Base-by-base conservation (phyloP, 2,329 filamentous ascomycete species). In the Colletotrichum siamense region DNA sequence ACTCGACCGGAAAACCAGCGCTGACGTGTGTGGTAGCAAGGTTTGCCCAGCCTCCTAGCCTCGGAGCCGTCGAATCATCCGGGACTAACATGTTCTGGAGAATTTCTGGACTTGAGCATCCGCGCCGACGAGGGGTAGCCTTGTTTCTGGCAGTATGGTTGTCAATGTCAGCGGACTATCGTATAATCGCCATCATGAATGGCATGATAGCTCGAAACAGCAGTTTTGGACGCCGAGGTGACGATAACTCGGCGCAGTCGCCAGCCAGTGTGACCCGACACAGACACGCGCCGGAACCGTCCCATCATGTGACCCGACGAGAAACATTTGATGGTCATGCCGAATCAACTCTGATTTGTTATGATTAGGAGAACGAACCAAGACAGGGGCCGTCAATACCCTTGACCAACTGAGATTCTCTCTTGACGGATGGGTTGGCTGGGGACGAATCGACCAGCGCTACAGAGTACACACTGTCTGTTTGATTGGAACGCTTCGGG, bases 181-280 rank as follows among this genome's bases (percentile, higher is more conserved):
- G 65, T 77, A 62, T 30, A 74, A 77, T 75, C 61, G 26, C 65
- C 22, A 69, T 52, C 13, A 13, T 64, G 75, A 62, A 69, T 71
- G 59, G 71, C 71, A 74, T 74, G 66, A 75, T 44, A 28, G 65
- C 65, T 75, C 75, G 75, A 75, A 75, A 77, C 71, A 71, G 49
- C 28, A 49, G 65, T 66, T 65, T 77, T 26, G 71, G 65, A 32
- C 26, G 64, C 64, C 64, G 34, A 26, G 52, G 34, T 39, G 44
- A 55, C 26, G 64, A 64, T 49, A 74, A 32, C 18, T 59, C n/a
- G 44, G 26, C 36, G 55, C 52, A 57, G 34, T 62, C 30, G 64
- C 34, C 73, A 62, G 28, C 28, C 24, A 28, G 36, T 30, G 69
- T 68, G 44, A 76, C 55, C 28, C 69, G 32, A 57, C 69, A 59